Base-by-base conservation (phyloP, 768 basidiomycete genomes). In the Russula vinacea region DNA sequence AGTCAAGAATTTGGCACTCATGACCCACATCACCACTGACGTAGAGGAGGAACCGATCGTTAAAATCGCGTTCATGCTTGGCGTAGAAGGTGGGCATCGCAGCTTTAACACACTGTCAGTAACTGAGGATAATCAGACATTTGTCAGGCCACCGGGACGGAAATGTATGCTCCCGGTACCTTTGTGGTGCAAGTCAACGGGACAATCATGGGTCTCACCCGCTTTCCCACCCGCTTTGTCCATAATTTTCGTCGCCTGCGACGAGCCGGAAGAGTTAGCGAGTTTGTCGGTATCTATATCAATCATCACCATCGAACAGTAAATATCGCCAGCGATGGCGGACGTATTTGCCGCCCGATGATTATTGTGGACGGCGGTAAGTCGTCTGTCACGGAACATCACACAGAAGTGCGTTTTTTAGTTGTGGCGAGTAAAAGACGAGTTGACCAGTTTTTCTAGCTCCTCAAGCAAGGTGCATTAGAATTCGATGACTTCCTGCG, bases 21-120 rank as follows among this genome's bases (percentile, higher is more conserved):
- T 99, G 97, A 98, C 97, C 3, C 96, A 99, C 76, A 98, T 99
- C 74, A 99, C 97, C 10, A 98, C 97, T 47, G 97, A 98, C 74
- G 96, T 94, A 35, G 94, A 96, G 65, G 97, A 99, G 74, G 92
- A 88, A 64, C 95, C 96, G 1, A 90, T 99, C 60, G 85, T 92
- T 67, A 84, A 88, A 63, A 78, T 98, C 39, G 87, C 92, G 5
- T 95, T 89, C 75, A 88, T 97, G 86, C 84, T 98, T n/a, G 97
- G 97, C 33, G 91, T 98, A 19, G 95, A 99, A 84, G 94, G 94
- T 90, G 62, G 58, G 81, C 71, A 32, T 64, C 37, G 44, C n/a
- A 33, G 8, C 55, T 51, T 45, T 57, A 19, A 5, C 2, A 22
- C 13, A 42, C 47, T 5, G 6, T 49, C 35, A 9, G 49, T 53